A percentile compares a stretch with the other conserved stretches of the same genome.
Evolutionary conservation across 331 rosid genomes (phyloP).

Genomic region (Malus hybrid): DNA sequence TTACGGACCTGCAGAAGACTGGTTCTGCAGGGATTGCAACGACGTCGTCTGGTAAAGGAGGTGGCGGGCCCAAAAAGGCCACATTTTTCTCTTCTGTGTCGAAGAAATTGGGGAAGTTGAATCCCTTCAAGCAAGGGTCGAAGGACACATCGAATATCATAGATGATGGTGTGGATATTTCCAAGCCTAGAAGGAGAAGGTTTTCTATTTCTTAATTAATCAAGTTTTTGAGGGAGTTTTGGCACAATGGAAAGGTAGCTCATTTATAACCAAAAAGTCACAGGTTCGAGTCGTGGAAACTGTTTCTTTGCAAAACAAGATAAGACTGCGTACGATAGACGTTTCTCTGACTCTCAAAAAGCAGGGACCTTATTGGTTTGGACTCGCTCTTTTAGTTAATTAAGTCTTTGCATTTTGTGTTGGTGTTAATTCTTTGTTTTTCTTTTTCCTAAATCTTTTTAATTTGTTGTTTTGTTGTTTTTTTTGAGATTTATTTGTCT

Average conservation of each 20-base stretch:
- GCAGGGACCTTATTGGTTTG: no score
- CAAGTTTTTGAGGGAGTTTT: neutral
- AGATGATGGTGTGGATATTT: constrained; percentile 47
- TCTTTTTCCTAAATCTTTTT: neutral
- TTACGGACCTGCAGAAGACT: constrained; percentile 51
- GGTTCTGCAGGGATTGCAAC: constrained; percentile 15
- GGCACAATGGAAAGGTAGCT: no score
- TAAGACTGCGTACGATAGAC: no score
- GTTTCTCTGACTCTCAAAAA: fast-evolving
- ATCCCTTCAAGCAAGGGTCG: constrained; percentile 66
- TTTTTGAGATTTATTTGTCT: no score
- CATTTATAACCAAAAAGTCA: fast-evolving
- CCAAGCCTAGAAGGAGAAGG: constrained; percentile 80
- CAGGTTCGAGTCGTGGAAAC: no score
- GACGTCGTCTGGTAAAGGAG: constrained; percentile 4
- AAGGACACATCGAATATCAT: constrained; percentile 56
- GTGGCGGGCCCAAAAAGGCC: constrained; percentile 5
- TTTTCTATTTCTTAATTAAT: constrained; percentile 63
- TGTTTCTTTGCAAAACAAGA: no score
- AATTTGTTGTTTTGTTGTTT: no score
- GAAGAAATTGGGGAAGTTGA: constrained; percentile 60
- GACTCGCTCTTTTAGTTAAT: no score
- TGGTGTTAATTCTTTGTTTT: neutral
- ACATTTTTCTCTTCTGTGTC: constrained; percentile 69
- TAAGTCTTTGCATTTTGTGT: neutral